Base-by-base conservation (phyloP, 108 stramenopile species). In the Nitzschia sp. region DNA sequence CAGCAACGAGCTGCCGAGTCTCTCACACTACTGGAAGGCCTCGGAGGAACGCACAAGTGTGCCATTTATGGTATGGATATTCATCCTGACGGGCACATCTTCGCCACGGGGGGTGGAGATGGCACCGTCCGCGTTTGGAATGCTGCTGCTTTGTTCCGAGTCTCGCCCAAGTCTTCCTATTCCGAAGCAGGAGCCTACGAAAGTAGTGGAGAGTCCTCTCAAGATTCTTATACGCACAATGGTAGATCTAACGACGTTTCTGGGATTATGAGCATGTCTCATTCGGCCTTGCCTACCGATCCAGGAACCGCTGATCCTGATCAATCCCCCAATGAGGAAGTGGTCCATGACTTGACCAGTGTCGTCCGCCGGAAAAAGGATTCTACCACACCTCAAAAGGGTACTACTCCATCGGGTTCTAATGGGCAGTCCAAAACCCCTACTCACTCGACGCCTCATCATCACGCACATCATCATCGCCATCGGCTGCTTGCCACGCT, bases 41-140 rank as follows among this genome's bases (percentile, higher is more conserved):
- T 62, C 17, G 73, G 72, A 41, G 51, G 65, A 8, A 29, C 59
- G 37, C 67, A 76, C 29, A 78, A 81, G 38, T 74, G 75, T 48
- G 83, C 90, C 8, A 87, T 94, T 65, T 94, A 94, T 57, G 68
- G 78, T 21, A 53, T 88, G 12, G 92, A 94, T 61, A 69, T 89
- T 9, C 87, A 90, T 72, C 85, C 85, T 15, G 76, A 73, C 41
- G 86, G 85, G 14, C 69, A 77, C 15, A 75, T 78, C 37, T 85
- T 94, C 71, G 92, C 89, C 20, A 94, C 92, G 7, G 89, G 85
- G 19, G 88, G 86, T 15, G 92, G 92, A 39, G 92, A 94, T 73
- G 88, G 92, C 0, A 84, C 75, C 22, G 92, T 94, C 10, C 85
- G 82, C 46, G 79, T 94, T 37, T 93, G 92, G 92, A 86, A 73